A percentile compares a stretch with the other conserved stretches of the same genome.
Evolutionary conservation across 768 basidiomycete species (phyloP).

Genomic region (Hirschioporus abietinus): DNA sequence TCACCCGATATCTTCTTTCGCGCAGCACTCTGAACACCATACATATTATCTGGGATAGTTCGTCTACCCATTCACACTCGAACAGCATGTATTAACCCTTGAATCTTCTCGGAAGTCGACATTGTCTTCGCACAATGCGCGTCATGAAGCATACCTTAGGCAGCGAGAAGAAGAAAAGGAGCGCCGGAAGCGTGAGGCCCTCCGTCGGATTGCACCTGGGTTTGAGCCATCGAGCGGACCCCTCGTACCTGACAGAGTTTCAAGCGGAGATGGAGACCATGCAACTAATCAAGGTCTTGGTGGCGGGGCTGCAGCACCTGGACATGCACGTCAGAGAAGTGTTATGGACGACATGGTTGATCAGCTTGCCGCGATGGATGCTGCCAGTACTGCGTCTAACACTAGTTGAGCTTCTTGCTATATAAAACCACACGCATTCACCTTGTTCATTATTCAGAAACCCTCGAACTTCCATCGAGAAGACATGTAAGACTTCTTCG

Average conservation of each 20-base stretch:
- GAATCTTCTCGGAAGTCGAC: constrained; percentile 68
- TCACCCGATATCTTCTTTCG: constrained; percentile 10
- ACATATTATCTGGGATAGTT: constrained; percentile 57
- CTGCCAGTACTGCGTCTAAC: constrained; percentile 66
- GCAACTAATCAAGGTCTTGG: constrained; percentile 14
- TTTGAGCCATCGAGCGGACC: constrained; percentile 63
- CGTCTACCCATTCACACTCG: constrained; percentile 93
- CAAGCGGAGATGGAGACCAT: constrained; percentile 17
- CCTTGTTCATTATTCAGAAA: not conserved
- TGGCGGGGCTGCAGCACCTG: constrained; percentile 11
- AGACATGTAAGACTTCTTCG: no score
- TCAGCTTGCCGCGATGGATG: constrained; percentile 66
- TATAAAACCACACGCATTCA: not conserved
- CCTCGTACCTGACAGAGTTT: constrained; percentile 48
- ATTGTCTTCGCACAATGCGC: constrained; percentile 56
- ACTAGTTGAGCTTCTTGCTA: not conserved
- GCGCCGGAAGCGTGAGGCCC: constrained; percentile 42
- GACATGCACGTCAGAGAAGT: constrained; percentile 30
- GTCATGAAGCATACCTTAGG: constrained; percentile 66
- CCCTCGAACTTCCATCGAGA: not conserved
- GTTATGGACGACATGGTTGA: constrained; percentile 85
- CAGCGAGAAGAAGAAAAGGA: constrained; percentile 78
- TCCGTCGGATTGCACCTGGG: constrained; percentile 78
- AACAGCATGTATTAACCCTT: constrained; percentile 73
- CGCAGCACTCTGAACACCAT: not conserved